Percentiles rank a stretch among this genome's conserved stretches.
Evolutionary conservation across 2,329 filamentous ascomycete species (phyloP).

Genomic region (Gnomoniopsis smithogilvyi): DNA sequence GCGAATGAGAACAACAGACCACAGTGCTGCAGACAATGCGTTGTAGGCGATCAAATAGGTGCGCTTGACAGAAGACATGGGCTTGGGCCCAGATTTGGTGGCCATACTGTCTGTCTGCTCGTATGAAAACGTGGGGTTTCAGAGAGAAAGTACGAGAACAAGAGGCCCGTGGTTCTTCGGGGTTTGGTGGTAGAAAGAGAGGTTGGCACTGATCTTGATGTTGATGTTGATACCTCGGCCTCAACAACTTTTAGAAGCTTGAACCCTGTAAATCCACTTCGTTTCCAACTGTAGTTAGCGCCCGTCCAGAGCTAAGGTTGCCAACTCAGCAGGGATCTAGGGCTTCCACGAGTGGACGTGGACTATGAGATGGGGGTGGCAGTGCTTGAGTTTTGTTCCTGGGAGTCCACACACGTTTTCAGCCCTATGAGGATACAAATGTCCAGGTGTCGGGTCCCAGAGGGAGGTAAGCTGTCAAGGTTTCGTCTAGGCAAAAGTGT

Average conservation of each 20-base stretch:
- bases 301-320: not conserved
- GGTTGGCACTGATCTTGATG: not conserved
- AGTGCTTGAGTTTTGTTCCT: constrained; percentile 13
- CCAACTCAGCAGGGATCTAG: constrained; percentile 8
- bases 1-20: constrained; percentile 72
- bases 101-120: not conserved
- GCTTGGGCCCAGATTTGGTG: constrained; percentile 22
- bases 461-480: not conserved
- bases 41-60: constrained; percentile 19
- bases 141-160: not conserved
- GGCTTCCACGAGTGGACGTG: not conserved
- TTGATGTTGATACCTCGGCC: not conserved
- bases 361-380: constrained; percentile 14
- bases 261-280: not conserved
- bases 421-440: constrained; percentile 7
- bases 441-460: not conserved
- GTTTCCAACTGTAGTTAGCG: not conserved
- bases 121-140: not conserved
- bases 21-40: constrained; percentile 47
- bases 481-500: not conserved
- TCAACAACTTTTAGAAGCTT: constrained; percentile 11
- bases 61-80: constrained; percentile 24
- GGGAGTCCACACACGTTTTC: constrained; percentile 9
- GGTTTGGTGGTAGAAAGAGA: not conserved
- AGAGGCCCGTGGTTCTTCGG: no score